These are phyloP conservation scores for Scheffersomyces ergatensis DNA, from an alignment of 805 yeast species.

Conservation along the genomic window DNA sequence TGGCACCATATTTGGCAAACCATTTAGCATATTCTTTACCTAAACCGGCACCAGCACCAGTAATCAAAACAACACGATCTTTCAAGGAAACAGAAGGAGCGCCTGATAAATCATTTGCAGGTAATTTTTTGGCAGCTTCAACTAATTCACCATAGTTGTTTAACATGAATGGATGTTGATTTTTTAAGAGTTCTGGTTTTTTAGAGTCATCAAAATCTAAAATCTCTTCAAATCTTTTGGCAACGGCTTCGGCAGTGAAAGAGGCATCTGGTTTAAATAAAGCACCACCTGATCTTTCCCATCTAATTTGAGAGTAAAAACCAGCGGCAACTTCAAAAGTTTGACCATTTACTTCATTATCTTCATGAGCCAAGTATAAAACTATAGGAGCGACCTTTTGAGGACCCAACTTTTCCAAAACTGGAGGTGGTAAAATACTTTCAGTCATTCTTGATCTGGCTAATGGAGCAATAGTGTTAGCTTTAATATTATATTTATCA, in stretches of 20 bases:
- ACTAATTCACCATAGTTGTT: conserved; percentile 68
- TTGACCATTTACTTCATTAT: conserved; percentile 60
- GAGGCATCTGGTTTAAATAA: conserved; percentile 73
- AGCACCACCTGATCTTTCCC: conserved; percentile 92
- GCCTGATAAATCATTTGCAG: conserved; percentile 46
- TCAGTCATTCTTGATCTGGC: conserved; percentile 98
- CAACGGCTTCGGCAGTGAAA: conserved; percentile 83
- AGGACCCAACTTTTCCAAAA: conserved; percentile 77
- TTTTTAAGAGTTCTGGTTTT: conserved; percentile 46
- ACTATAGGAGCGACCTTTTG: conserved; percentile 93
- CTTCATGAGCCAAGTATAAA: conserved; percentile 70
- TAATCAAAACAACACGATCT: conserved; percentile 83
- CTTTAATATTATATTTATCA: conserved; percentile 72
- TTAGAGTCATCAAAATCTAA: conserved; percentile 58
- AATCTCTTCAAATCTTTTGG: conserved; percentile 62
- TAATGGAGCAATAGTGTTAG: conserved; percentile 88
- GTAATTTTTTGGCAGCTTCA: conserved; percentile 48
- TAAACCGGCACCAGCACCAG: conserved; percentile 95
- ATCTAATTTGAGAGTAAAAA: conserved; percentile 83
- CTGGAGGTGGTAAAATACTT: conserved; percentile 78
- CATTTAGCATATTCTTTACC: conserved; percentile 86
- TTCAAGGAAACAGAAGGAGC: conserved; percentile 55
- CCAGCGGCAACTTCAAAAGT: conserved; percentile 95
- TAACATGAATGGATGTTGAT: conserved; percentile 67
- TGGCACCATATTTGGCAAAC: conserved; percentile 90